Evolutionary conservation across 192 early-diverging fungal genomes (phyloP), one percentile per base, ranked within the genome.

Genomic region (Tieghemiomyces parasiticus): DNA sequence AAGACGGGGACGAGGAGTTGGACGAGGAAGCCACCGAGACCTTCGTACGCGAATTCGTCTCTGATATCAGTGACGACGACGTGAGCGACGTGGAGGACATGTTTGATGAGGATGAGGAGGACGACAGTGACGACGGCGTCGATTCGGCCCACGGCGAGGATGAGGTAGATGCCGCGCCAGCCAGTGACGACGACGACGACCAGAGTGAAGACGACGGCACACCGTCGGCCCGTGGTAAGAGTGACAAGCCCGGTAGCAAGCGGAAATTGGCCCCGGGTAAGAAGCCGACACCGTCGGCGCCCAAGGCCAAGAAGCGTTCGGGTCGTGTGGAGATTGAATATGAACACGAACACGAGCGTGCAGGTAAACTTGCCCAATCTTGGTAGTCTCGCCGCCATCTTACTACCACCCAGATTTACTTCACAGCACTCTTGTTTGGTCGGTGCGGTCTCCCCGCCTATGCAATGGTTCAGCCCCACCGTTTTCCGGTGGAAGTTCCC

Each of bases 291-390:
- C 53, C n/a, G 48, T 29, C n/a, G 25, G 44, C 1, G 46, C 22
- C 38, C 16, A 35, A 31, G 30, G 22, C 64, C 53, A 72, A 72
- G 65, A 66, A 66, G 68, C 69, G 75, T 54, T 71, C 67, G 6
- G 68, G 69, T 16, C 74, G 68, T 50, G 78, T 80, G 33, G 76
- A 80, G 60, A 64, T 80, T 60, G 78, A 80, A 63, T 80, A 78
- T 61, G 78, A 80, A 31, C 65, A 59, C 32, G 64, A 63, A 20
- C 49, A 59, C 30, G 56, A 64, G 38, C n/a, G n/a, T n/a, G n/a
- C n/a, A n/a, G n/a, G n/a, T n/a, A n/a, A n/a, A n/a, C n/a, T n/a
- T n/a, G n/a, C n/a, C n/a, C n/a, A n/a, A n/a, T n/a, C n/a, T n/a
- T n/a, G n/a, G n/a, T n/a, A n/a, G n/a, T n/a, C n/a, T n/a, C n/a